Evolutionary conservation across 139 green algal species (phyloP), one percentile per base, ranked within the genome.

Genomic region (Tetradesmus lagerheimii): DNA sequence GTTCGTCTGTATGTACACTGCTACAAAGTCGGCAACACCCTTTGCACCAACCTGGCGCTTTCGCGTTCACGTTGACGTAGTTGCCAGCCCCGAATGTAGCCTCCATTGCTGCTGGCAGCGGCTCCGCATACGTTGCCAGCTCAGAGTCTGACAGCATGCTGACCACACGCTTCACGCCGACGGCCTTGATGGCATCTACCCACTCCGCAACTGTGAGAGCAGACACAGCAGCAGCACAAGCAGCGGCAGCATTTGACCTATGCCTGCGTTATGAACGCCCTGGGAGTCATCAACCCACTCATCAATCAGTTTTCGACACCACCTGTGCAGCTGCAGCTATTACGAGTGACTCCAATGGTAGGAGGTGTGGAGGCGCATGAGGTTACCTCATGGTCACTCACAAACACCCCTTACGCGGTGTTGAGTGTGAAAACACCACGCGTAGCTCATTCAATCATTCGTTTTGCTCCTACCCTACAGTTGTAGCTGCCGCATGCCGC

Each of bases 91-190:
- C 83, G 43, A 88, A 88, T 16, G 83, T 64, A 43, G 62, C 62
- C 16, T 57, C 37, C 83, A 88, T 88, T 34, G 83, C 83, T 41
- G 37, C 62, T 12, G 83, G 83, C 64, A 88, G 83, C 11, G 83
- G 38, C 38, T 88, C 64, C 14, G 83, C 85, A 74, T 89, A 89
- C 0, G 85, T 89, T 6, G n/a, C 43, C 66, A 89, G 85, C 85
- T 89, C 85, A 5, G 67, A 83, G 0, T 74, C 85, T 23, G 85
- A 84, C 74, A 89, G 35, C 74, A 89, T 84, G 41, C 39, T 53
- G 5, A 89, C 85, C 25, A 89, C 85, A 31, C 71, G 20, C 45
- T 84, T 29, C 9, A 89, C 45, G 37, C 85, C 85, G 14, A n/a
- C 71, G 11, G 12, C 47, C 71, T 83, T 75, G 31, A 83, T 84